Conservation (phyloP, 768 basidiomycete genomes). For the Lentinus brumalis region DNA sequence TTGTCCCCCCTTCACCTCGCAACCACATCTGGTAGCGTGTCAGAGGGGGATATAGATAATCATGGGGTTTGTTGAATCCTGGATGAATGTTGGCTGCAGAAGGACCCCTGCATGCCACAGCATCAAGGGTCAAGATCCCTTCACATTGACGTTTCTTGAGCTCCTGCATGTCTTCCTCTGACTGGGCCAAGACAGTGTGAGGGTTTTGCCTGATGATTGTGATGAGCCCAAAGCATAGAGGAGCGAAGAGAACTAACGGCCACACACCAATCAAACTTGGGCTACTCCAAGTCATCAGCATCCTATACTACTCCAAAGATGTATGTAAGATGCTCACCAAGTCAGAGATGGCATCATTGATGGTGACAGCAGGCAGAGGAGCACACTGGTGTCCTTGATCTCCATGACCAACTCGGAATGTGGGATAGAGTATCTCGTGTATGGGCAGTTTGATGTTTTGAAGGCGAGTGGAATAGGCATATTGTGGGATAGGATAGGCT, state of each 20-base stretch:
- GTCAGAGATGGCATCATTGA: constrained; percentile 69
- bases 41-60: constrained; percentile 46
- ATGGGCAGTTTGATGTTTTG: constrained; percentile 46
- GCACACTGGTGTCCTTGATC: constrained; percentile 39
- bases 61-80: constrained; percentile 49
- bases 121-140: constrained; percentile 46
- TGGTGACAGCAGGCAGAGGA: constrained; percentile 58
- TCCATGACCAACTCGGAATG: constrained; percentile 36
- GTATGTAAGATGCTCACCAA: constrained; percentile 48
- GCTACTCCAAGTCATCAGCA: constrained; percentile 37
- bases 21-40: constrained; percentile 46
- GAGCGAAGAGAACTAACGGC: too few species aligned
- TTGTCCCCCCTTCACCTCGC: constrained; percentile 33
- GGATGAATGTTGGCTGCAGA: constrained; percentile 29
- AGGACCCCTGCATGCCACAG: constrained; percentile 34
- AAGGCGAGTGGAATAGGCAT: constrained; percentile 43
- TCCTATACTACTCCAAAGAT: not conserved
- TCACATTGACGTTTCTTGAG: constrained; percentile 36
- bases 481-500: constrained; percentile 64
- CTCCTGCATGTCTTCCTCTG: constrained; percentile 35
- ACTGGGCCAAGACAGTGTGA: constrained; percentile 42
- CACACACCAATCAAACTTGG: constrained; percentile 67
- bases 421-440: constrained; percentile 41
- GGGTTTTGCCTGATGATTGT: constrained; percentile 55
- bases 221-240: too few species aligned